phyloP scores from a whole-genome alignment of 2,329 filamentous ascomycete species.

The Myriosclerotinia curreyana region DNA sequence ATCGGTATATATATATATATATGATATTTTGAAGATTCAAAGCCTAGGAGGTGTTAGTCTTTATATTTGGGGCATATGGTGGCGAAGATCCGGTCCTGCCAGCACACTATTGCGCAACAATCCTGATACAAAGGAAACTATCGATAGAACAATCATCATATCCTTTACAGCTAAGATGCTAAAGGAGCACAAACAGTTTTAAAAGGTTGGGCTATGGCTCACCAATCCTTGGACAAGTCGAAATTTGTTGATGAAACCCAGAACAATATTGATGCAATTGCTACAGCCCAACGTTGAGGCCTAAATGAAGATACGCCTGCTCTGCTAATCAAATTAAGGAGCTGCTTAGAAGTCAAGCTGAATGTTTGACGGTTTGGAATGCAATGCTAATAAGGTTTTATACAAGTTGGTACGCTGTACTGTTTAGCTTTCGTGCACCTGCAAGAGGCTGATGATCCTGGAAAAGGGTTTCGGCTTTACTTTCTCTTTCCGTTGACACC shows the following conservation, averaged over 20 bases:
- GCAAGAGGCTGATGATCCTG: not conserved
- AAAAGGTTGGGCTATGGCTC: not conserved
- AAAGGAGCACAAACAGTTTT: not conserved
- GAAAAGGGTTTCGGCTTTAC: not conserved
- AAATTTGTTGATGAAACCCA: not conserved
- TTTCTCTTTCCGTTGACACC: not conserved
- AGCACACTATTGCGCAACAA: not conserved
- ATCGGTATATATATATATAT: not conserved
- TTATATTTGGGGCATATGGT: not conserved
- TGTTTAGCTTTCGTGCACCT: not conserved
- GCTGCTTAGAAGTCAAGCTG: too few relatives aligned
- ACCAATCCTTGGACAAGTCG: not conserved
- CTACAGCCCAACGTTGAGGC: not conserved
- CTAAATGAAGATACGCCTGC: not conserved
- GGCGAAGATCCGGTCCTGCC: not conserved
- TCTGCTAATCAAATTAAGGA: not conserved
- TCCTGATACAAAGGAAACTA: not conserved
- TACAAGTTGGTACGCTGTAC: not conserved
- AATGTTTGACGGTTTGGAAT: not conserved
- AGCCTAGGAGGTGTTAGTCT: not conserved
- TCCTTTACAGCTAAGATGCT: not conserved
- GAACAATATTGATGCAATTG: not conserved
- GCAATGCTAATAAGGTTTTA: conserved; percentile 5
- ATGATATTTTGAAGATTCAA: not conserved
- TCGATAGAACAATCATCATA: not conserved